These are phyloP conservation scores for grape (Vitis vinifera) DNA, from an alignment of 164 flowering plant species.

Conservation along the genomic window ASM3070453v1 NC_081810.1:13337001-13337500, in stretches of 20 bases:
- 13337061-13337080: too few species aligned
- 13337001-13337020: too few species aligned
- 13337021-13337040: too few species aligned
- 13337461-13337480: slow-evolving; percentile 77
- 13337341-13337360: slow-evolving; percentile 11
- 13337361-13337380: slow-evolving; percentile 35
- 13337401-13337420: slow-evolving; percentile 12
- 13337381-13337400: slow-evolving; percentile 26
- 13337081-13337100: too few species aligned
- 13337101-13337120: slow-evolving; percentile 24
- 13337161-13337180: slow-evolving; percentile 73
- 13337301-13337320: slow-evolving; percentile 63
- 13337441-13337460: slow-evolving; percentile 50
- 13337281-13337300: slow-evolving; percentile 68
- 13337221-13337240: slow-evolving; percentile 74
- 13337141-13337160: slow-evolving; percentile 67
- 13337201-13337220: slow-evolving; percentile 83
- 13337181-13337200: slow-evolving; percentile 85
- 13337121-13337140: slow-evolving; percentile 64
- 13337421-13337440: slow-evolving; percentile 23
- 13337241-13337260: slow-evolving; percentile 27
- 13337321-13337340: slow-evolving; percentile 31
- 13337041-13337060: too few species aligned
- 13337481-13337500: slow-evolving; percentile 93
- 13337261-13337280: slow-evolving; percentile 41